These are phyloP conservation scores for Agapanthus africanus DNA, from an alignment of 106 monocot species.

Conservation along the genomic window DNA sequence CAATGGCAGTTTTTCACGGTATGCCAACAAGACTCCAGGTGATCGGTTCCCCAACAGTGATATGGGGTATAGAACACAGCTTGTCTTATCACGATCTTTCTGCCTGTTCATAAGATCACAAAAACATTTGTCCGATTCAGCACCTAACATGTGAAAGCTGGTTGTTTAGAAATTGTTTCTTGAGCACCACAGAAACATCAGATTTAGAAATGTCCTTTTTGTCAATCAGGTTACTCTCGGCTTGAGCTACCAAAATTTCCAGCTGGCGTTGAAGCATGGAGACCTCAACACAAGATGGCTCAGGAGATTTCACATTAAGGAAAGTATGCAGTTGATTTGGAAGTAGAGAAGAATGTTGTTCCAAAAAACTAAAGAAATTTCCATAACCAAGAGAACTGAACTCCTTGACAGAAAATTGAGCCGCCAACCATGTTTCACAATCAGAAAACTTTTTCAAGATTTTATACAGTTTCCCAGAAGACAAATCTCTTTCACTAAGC, in stretches of 20 bases:
- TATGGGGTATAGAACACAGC: slow-evolving; percentile 50
- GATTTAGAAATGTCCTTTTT: slow-evolving; percentile 17
- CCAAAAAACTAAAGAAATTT: slow-evolving; percentile 60
- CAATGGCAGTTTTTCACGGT: slow-evolving; percentile 7
- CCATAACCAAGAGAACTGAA: slow-evolving; percentile 83
- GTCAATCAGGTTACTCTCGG: slow-evolving; percentile 22
- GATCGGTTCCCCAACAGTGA: slow-evolving; percentile 44
- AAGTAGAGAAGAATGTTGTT: slow-evolving; percentile 39
- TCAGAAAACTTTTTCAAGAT: slow-evolving; percentile 35
- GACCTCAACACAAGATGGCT: slow-evolving; percentile 22
- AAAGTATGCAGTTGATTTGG: slow-evolving; percentile 29
- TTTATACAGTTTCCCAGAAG: slow-evolving; percentile 16
- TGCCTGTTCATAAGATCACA: slow-evolving; percentile 20
- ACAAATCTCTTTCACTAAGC: background rate
- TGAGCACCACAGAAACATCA: slow-evolving; percentile 49
- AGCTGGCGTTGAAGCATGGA: slow-evolving; percentile 53
- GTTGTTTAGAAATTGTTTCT: slow-evolving; percentile 74
- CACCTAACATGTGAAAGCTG: slow-evolving; percentile 43
- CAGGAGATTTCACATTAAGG: slow-evolving; percentile 13
- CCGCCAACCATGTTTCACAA: slow-evolving; percentile 63
- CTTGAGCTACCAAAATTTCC: slow-evolving; percentile 51
- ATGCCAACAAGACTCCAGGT: slow-evolving; percentile 7
- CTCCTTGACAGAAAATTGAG: slow-evolving; percentile 51
- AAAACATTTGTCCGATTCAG: slow-evolving; percentile 21
- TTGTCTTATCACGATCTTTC: slow-evolving; percentile 17